Evolutionary conservation across 306 rosid species (phyloP).

Genomic region (Inga laurina): DNA sequence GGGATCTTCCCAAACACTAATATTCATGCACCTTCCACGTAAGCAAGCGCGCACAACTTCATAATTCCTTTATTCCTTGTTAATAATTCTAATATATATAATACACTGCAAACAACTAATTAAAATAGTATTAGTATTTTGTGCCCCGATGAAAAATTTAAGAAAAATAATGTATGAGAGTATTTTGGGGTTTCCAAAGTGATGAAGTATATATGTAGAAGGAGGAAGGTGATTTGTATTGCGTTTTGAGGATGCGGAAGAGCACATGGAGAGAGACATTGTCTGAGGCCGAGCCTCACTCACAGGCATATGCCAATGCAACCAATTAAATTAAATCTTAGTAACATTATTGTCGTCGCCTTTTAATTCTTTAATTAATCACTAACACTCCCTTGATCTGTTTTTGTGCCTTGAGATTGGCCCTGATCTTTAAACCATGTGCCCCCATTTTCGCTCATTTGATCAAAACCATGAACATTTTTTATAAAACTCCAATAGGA

Average conservation of each 20-base stretch:
- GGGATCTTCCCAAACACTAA: background rate
- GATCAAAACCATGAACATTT: background rate
- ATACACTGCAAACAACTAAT: too few relatives aligned
- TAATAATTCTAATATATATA: background rate
- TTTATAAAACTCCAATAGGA: too few relatives aligned
- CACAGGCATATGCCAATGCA: background rate
- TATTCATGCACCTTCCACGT: conserved; percentile 72
- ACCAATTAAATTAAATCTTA: background rate
- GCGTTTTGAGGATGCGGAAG: background rate
- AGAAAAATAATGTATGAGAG: background rate
- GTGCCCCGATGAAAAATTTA: background rate
- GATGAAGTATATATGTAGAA: background rate
- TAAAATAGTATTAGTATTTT: background rate
- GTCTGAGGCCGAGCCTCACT: background rate
- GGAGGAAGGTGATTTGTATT: background rate
- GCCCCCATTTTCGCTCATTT: background rate
- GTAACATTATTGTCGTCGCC: background rate
- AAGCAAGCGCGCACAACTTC: background rate
- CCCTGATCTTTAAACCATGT: background rate
- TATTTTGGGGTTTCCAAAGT: background rate
- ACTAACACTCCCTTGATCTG: background rate
- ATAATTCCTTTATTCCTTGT: background rate
- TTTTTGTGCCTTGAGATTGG: background rate
- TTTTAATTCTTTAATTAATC: background rate
- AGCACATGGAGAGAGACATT: conserved; percentile 34